Conservation (phyloP, 352 stramenopile species). For the Phytophthora pinifolia region DNA sequence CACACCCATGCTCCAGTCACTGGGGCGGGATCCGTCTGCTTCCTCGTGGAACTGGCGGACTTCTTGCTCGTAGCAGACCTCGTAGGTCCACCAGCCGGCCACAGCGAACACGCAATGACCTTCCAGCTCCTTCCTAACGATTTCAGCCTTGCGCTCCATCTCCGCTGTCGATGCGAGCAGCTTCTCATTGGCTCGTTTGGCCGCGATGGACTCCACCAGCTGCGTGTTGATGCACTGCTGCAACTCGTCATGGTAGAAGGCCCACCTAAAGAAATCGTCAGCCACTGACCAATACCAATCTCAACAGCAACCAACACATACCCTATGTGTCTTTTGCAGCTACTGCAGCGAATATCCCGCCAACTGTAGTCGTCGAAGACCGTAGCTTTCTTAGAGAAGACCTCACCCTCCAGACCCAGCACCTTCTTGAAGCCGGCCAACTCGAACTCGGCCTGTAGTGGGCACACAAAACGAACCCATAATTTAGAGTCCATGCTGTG, state of each 20-base stretch:
- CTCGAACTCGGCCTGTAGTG: slow-evolving; percentile 70
- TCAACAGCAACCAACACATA: slow-evolving; percentile 18
- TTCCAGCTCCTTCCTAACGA: slow-evolving; percentile 55
- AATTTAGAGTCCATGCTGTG: neutral
- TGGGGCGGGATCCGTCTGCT: slow-evolving; percentile 59
- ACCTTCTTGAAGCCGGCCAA: slow-evolving; percentile 70
- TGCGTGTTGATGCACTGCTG: slow-evolving; percentile 69
- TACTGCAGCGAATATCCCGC: slow-evolving; percentile 68
- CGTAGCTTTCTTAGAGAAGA: slow-evolving; percentile 71
- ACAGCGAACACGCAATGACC: slow-evolving; percentile 58
- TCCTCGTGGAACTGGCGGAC: slow-evolving; percentile 86
- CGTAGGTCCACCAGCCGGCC: slow-evolving; percentile 84
- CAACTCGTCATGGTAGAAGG: slow-evolving; percentile 80
- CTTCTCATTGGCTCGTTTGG: slow-evolving; percentile 41
- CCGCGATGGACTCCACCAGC: slow-evolving; percentile 51
- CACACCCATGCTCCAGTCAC: slow-evolving; percentile 84
- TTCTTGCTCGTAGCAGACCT: slow-evolving; percentile 80
- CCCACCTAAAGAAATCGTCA: slow-evolving; percentile 46
- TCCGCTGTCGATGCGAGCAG: slow-evolving; percentile 33
- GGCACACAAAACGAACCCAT: neutral
- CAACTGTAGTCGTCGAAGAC: slow-evolving; percentile 87
- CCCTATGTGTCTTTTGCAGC: slow-evolving; percentile 80
- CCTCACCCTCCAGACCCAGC: slow-evolving; percentile 54
- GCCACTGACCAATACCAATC: neutral
- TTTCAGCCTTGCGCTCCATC: slow-evolving; percentile 35